A percentile compares a stretch with the other conserved stretches of the same genome.
Evolutionary conservation across 192 early-diverging fungal genomes (phyloP).

Genomic region (Coemansia sp.): DNA sequence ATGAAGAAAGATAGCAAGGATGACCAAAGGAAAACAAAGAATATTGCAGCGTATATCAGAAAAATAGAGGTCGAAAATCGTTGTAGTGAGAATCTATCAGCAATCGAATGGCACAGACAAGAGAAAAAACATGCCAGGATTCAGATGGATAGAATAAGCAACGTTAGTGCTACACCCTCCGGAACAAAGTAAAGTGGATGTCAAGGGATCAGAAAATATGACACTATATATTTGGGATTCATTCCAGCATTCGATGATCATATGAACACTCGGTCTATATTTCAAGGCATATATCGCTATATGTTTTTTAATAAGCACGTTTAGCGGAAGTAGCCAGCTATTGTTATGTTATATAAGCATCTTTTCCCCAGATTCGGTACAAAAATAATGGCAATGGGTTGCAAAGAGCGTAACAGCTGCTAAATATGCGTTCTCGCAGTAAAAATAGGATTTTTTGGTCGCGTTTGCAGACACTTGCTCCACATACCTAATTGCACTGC

Average conservation of each 20-base stretch:
- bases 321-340: background rate
- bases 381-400: background rate
- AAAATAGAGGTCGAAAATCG: background rate
- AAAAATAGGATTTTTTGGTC: background rate
- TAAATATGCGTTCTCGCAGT: background rate
- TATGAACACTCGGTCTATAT: background rate
- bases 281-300: background rate
- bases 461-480: background rate
- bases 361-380: constrained; percentile 3
- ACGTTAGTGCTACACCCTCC: background rate
- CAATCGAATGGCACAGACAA: background rate
- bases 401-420: background rate
- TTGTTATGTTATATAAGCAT: background rate
- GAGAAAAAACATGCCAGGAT: background rate
- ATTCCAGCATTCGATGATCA: background rate
- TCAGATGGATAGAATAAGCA: background rate
- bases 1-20: background rate
- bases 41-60: background rate
- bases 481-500: background rate
- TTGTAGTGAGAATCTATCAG: background rate
- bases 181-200: background rate
- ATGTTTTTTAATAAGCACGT: constrained; percentile 5
- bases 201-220: constrained; percentile 3
- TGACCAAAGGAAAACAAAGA: background rate
- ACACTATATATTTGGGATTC: background rate